Evolutionary conservation across 2,329 filamentous ascomycete species (phyloP), one percentile per base, ranked within the genome.

Genomic region (Aspergillus brunneoviolaceus): DNA sequence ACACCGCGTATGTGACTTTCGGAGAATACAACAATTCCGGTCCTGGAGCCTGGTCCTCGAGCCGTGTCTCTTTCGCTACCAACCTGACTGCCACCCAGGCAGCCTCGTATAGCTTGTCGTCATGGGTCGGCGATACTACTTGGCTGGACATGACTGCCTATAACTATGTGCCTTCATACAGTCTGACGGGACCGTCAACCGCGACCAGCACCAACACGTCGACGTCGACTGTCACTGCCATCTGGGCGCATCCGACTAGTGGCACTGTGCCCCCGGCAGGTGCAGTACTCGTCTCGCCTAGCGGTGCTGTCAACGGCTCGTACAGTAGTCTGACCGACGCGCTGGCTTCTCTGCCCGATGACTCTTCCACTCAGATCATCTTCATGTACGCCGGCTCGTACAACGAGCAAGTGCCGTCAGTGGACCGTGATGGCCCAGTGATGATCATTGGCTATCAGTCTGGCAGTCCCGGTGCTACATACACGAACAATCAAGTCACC

Each of bases 101-200:
- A 9, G 62, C 70, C 5, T 58, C 68, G 2, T 79, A 79, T 56
- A 70, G 67, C 3, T 63, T 81, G 39, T 63, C 63, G 5, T 69
- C 67, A n/a, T 79, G 76, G 65, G 71, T 80, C 51, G 76, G 75
- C 14, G 74, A 73, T 49, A 79, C 76, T 4, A 69, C 73, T 7
- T 81, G 78, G 76, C 69, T 81, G 39, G 77, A 80, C 51, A 70
- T 73, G 69, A 71, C 69, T 33, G 75, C 78, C 2, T 81, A 77
- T 60, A 72, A 71, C 47, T 75, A 72, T 29, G 60, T 65, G 5
- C 76, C 78, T 4, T 76, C 74, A 10, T 79, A 73, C 63, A 66
- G 60, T 27, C 63, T 74, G 29, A 61, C 65, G 2, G 61, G 61
- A 5, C 63, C 65, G 2, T 54, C 68, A 12, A 27, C 14, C 16